A percentile compares a stretch with the other conserved stretches of the same genome.
Conservation (phyloP, 1,139 yeast genomes). For the Debaryomyces nepalensis region DNA sequence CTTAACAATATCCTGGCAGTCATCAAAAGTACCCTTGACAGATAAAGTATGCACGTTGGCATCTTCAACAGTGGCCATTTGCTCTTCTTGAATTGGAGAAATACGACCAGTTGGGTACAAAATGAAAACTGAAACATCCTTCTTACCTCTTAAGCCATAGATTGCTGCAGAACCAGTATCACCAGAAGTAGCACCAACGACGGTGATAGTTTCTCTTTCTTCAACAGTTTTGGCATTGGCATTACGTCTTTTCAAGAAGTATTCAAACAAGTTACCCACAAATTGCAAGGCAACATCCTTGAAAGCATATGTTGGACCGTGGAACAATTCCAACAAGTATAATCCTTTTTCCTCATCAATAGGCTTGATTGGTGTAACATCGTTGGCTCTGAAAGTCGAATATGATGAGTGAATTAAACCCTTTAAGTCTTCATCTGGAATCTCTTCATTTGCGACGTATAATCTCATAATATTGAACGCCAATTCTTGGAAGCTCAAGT, state of each 20-base stretch:
- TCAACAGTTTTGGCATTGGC: slow-evolving; percentile 59
- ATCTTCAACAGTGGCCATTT: slow-evolving; percentile 98
- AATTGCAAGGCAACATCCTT: slow-evolving; percentile 98
- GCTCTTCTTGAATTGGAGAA: slow-evolving; percentile 96
- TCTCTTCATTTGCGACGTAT: slow-evolving; percentile 72
- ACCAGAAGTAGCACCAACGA: slow-evolving; percentile 98
- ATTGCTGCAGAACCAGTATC: slow-evolving; percentile 99
- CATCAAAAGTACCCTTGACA: slow-evolving; percentile 95
- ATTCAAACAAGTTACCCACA: slow-evolving; percentile 95
- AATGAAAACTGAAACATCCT: slow-evolving; percentile 94
- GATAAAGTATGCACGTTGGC: slow-evolving; percentile 92
- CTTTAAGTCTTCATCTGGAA: slow-evolving; percentile 69
- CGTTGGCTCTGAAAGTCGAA: slow-evolving; percentile 83
- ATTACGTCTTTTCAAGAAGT: slow-evolving; percentile 80
- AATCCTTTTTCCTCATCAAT: slow-evolving; percentile 61
- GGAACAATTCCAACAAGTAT: slow-evolving; percentile 88
- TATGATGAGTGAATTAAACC: slow-evolving; percentile 71
- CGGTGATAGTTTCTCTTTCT: slow-evolving; percentile 82
- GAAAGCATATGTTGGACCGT: slow-evolving; percentile 98
- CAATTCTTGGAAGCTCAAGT: slow-evolving; percentile 77
- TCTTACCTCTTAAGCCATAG: slow-evolving; percentile 94
- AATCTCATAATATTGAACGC: slow-evolving; percentile 86
- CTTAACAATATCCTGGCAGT: slow-evolving; percentile 96
- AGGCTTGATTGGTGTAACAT: slow-evolving; percentile 80
- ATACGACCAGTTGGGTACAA: slow-evolving; percentile 97